A percentile compares a stretch with the other conserved stretches of the same genome.
phyloP scores from a whole-genome alignment of 306 rosid species.

The Ormosia semicastrata region DNA sequence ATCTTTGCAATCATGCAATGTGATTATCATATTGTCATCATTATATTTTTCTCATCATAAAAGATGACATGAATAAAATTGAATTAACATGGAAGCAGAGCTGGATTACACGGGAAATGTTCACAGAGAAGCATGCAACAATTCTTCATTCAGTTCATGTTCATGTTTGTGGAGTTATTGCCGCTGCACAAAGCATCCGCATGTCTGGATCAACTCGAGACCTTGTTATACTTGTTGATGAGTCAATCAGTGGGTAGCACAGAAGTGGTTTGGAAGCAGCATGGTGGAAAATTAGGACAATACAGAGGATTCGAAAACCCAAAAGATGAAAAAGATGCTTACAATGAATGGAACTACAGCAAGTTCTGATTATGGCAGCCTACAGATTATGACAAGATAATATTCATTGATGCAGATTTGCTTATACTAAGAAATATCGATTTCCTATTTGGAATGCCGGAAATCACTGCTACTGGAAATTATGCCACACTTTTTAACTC shows the following conservation, averaged over 20 bases:
- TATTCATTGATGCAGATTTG: conserved; percentile 90
- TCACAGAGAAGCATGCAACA: conserved; percentile 86
- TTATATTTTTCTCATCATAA: neutral
- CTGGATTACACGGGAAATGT: conserved; percentile 59
- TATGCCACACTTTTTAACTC: conserved; percentile 91
- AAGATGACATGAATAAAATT: conserved; percentile 13
- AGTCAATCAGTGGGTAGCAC: conserved; percentile 76
- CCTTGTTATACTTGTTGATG: conserved; percentile 93
- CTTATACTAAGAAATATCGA: conserved; percentile 82
- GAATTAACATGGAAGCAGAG: conserved; percentile 52
- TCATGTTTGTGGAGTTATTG: conserved; percentile 93
- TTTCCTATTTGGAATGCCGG: conserved; percentile 82
- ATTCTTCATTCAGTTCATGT: conserved; percentile 92
- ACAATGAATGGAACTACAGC: conserved; percentile 98
- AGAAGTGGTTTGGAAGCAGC: conserved; percentile 91
- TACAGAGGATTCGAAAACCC: conserved; percentile 88
- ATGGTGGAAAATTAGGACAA: conserved; percentile 87
- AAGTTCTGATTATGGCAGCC: conserved; percentile 92
- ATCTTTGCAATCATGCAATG: neutral
- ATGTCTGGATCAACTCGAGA: conserved; percentile 86
- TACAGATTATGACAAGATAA: conserved; percentile 90
- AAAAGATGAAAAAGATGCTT: conserved; percentile 92
- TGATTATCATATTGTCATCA: conserved; percentile 2
- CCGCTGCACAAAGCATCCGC: conserved; percentile 92
- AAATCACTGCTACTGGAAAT: conserved; percentile 91